Evolutionary conservation across 371 early-diverging fungal genomes (phyloP), one percentile per base, ranked within the genome.

Genomic region (Circinella minor): DNA sequence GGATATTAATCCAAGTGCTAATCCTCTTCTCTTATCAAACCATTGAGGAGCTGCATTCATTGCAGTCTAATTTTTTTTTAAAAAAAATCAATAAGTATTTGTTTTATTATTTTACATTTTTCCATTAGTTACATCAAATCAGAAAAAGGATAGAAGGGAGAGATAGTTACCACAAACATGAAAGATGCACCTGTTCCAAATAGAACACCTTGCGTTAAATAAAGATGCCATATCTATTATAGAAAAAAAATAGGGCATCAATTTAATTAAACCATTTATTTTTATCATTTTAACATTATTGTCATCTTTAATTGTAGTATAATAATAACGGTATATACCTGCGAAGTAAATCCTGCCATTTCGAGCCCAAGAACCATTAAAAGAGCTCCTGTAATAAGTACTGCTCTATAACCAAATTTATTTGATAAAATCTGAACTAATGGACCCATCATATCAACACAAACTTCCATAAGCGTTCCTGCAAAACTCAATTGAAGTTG

Each of bases 1-100:
- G 48, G 88, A 85, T n/a, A 90, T 87, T 9, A 93, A 75, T 10
- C 93, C 95, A 0, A 88, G 82, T 13, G 90, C 93, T 51, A 93
- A 61, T 0, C 90, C 89, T 7, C 92, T 85, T 20, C 75, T 68
- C 34, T 80, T 78, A 39, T 65, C 64, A 70, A 93, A 93, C 92
- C 91, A 93, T 65, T 92, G 93, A 0, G 90, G 67, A 1, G 88
- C 84, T 8, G 89, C 73, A 14, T 78, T 57, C 51, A 86, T 75
- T 15, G 65, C 69, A 48, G 65, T 64, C 75, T 65, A 20, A 2
- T 1, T 27, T 27, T 27, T 27, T 27, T 27, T 27, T 27, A 43
- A 43, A 43, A 43, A 43, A 3, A 43, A 43, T 11, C 43, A 11
- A 70, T 36, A 27, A 27, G 27, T 27, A 27, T 27, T 27, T 2